Evolutionary conservation across 495 filamentous ascomycete species (phyloP).

Genomic region (Patellaria atrata): DNA sequence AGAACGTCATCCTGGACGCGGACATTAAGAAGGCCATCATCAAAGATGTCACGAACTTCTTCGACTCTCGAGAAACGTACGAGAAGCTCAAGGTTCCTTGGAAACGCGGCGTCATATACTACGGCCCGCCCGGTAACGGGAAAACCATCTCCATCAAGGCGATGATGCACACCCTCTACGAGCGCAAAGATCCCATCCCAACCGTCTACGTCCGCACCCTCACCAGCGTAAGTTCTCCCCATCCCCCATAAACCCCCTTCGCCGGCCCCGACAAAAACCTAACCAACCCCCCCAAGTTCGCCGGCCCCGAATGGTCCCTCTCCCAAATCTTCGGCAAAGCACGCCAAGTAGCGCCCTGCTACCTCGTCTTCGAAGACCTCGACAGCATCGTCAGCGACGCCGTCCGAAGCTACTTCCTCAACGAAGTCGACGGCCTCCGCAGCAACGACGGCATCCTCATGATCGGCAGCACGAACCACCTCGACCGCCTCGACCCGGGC

Average conservation of each 20-base stretch:
- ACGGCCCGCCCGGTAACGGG: constrained; percentile 39
- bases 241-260: not conserved
- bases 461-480: constrained; percentile 30
- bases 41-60: constrained; percentile 46
- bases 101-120: constrained; percentile 46
- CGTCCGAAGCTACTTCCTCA: constrained; percentile 30
- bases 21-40: constrained; percentile 46
- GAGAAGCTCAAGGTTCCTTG: constrained; percentile 44
- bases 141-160: constrained; percentile 29
- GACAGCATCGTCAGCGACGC: constrained; percentile 26
- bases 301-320: constrained; percentile 25
- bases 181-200: constrained; percentile 23
- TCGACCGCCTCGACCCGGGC: constrained; percentile 28
- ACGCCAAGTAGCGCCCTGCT: constrained; percentile 27
- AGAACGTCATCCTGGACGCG: constrained; percentile 49
- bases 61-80: constrained; percentile 39
- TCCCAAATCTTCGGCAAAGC: constrained; percentile 27
- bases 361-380: constrained; percentile 31
- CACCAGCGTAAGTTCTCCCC: constrained; percentile 1
- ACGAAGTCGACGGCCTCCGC: constrained; percentile 28
- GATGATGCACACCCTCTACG: constrained; percentile 27
- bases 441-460: constrained; percentile 32
- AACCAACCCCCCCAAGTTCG: no score
- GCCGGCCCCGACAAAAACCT: not conserved
- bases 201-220: constrained; percentile 29